Evolutionary conservation across 192 early-diverging fungal genomes (phyloP).

Genomic region (Coemansia sp.): DNA sequence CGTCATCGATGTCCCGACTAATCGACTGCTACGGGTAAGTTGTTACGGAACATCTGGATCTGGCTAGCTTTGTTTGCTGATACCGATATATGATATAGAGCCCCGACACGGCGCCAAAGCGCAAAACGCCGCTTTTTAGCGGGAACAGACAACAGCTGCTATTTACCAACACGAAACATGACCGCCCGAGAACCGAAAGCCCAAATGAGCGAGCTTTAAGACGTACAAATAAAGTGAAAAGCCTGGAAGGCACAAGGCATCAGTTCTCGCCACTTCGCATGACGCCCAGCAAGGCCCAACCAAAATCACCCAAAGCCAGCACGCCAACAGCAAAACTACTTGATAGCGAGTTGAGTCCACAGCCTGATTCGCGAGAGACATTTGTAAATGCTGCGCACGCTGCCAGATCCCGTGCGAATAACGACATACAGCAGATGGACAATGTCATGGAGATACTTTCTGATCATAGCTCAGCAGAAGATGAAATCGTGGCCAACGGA

Average conservation of each 20-base stretch:
- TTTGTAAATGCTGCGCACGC: constrained; percentile 5
- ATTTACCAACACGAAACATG: too few relatives aligned
- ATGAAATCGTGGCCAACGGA: constrained; percentile 8
- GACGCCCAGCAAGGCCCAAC: too few relatives aligned
- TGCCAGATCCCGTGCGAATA: background rate
- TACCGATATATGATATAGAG: too few relatives aligned
- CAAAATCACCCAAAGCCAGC: too few relatives aligned
- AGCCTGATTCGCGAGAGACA: constrained; percentile 3
- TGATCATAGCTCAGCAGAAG: constrained; percentile 19
- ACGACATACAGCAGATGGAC: background rate
- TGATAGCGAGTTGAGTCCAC: background rate
- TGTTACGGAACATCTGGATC: background rate
- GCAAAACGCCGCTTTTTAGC: too few relatives aligned
- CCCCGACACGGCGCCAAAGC: too few relatives aligned
- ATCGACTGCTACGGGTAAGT: constrained; percentile 11
- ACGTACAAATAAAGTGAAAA: too few relatives aligned
- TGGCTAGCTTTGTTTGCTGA: background rate
- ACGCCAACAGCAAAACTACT: background rate
- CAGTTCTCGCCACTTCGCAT: too few relatives aligned
- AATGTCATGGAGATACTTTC: constrained; percentile 18
- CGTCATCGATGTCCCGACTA: constrained; percentile 10
- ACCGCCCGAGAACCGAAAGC: too few relatives aligned
- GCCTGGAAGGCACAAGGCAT: too few relatives aligned
- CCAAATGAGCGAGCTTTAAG: too few relatives aligned
- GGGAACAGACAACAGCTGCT: too few relatives aligned